Percentiles rank a stretch among this genome's conserved stretches.
These are phyloP conservation scores for Neurospora cerealis DNA, from an alignment of 495 filamentous ascomycete genomes.

Conservation along the genomic window DNA sequence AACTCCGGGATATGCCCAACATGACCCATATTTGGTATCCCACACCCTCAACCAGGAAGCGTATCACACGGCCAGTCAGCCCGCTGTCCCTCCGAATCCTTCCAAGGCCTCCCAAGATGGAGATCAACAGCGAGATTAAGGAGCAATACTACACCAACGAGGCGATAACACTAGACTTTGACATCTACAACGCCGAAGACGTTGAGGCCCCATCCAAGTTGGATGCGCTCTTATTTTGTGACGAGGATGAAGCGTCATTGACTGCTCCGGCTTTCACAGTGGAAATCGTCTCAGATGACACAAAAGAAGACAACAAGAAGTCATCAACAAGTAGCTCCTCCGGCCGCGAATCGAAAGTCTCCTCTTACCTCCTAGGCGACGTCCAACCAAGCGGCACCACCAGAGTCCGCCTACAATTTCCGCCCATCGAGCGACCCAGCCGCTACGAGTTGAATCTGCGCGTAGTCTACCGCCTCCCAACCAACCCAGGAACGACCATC, in stretches of 20 bases:
- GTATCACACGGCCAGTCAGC: constrained; percentile 33
- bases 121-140: constrained; percentile 50
- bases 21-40: constrained; percentile 46
- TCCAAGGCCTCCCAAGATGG: constrained; percentile 88
- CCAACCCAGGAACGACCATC: constrained; percentile 76
- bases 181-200: constrained; percentile 75
- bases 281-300: constrained; percentile 25
- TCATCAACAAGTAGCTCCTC: constrained; percentile 4
- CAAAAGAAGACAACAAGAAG: constrained; percentile 20
- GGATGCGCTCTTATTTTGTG: constrained; percentile 58
- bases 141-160: constrained; percentile 81
- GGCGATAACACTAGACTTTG: constrained; percentile 51
- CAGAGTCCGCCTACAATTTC: constrained; percentile 34
- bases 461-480: constrained; percentile 64
- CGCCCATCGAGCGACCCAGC: constrained; percentile 40
- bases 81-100: constrained; percentile 54
- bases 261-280: constrained; percentile 35
- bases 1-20: constrained; percentile 33
- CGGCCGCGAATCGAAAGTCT: neutral
- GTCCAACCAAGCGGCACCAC: constrained; percentile 16
- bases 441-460: constrained; percentile 63
- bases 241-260: constrained; percentile 18
- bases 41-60: constrained; percentile 33
- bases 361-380: neutral
- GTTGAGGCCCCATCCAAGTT: constrained; percentile 61